These are phyloP conservation scores for Brassica rapa DNA, from an alignment of 345 rosid species.

Conservation along the genomic window DNA sequence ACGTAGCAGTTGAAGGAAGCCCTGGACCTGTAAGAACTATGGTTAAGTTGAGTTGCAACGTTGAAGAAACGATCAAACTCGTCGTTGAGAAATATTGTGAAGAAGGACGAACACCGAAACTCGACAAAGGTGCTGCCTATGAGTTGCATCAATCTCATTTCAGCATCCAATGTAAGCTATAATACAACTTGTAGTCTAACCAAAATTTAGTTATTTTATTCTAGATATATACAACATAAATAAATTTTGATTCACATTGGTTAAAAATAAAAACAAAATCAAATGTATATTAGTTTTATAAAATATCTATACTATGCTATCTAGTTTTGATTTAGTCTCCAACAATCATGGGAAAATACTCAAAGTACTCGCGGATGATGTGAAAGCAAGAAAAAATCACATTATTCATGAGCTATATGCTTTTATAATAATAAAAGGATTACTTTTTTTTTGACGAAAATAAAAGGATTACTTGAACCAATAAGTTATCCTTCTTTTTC, in stretches of 20 bases:
- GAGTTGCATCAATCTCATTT: constrained; percentile 80
- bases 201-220: background rate
- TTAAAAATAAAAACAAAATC: background rate
- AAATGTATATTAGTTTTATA: background rate
- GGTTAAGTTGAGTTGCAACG: constrained; percentile 71
- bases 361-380: background rate
- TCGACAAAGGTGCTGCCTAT: constrained; percentile 42
- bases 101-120: constrained; percentile 78
- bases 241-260: background rate
- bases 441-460: background rate
- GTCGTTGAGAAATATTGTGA: constrained; percentile 55
- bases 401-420: constrained; percentile 10
- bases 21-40: constrained; percentile 86
- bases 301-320: background rate
- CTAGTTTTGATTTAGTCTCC: constrained; percentile 10
- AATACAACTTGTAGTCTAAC: background rate
- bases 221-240: background rate
- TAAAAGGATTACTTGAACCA: background rate
- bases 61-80: constrained; percentile 66
- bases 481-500: background rate
- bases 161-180: constrained; percentile 69
- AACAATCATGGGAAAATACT: background rate
- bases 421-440: background rate
- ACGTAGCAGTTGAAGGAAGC: constrained; percentile 87
- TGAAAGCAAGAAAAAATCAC: background rate